Percentiles rank a stretch among this genome's conserved stretches.
Evolutionary conservation across 148 eudicot species (phyloP).

Genomic region (Agrostemma githago): DNA sequence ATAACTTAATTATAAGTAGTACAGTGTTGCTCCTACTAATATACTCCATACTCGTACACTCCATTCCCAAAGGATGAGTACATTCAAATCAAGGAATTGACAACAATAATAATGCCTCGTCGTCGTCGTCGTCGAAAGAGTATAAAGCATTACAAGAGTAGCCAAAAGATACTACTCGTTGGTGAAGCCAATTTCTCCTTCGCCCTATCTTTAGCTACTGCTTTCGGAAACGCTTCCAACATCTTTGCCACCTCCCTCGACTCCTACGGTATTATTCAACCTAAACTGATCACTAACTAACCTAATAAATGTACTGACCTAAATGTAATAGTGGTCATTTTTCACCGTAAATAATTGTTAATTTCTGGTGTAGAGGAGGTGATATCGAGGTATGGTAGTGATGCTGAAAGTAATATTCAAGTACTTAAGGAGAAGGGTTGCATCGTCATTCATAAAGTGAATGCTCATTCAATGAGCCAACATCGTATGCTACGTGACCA

Average conservation of each 20-base stretch:
- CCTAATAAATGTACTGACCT: too few species aligned
- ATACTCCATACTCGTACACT: too few species aligned
- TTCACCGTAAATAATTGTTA: background rate
- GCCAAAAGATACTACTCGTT: slow-evolving; percentile 14
- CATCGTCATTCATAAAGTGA: slow-evolving; percentile 16
- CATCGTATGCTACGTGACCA: background rate
- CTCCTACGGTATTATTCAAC: background rate
- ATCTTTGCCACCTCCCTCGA: slow-evolving; percentile 14
- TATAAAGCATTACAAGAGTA: slow-evolving; percentile 18
- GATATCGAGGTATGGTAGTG: background rate
- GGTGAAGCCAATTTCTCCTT: slow-evolving; percentile 23
- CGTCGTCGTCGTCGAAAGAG: background rate
- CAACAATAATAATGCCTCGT: too few species aligned
- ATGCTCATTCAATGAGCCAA: slow-evolving; percentile 20
- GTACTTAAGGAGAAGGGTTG: slow-evolving; percentile 15
- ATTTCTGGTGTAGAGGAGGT: background rate
- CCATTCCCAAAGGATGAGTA: too few species aligned
- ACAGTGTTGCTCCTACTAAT: too few species aligned
- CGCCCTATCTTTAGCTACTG: slow-evolving; percentile 5
- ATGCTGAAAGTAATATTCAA: slow-evolving; percentile 3
- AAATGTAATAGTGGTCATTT: too few species aligned
- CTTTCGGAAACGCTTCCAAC: slow-evolving; percentile 9
- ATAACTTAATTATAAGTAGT: too few species aligned
- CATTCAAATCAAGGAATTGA: too few species aligned
- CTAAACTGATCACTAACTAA: too few species aligned